Evolutionary conservation across 164 flowering plant species (phyloP).

Genomic region (Vitis labrusca): DNA sequence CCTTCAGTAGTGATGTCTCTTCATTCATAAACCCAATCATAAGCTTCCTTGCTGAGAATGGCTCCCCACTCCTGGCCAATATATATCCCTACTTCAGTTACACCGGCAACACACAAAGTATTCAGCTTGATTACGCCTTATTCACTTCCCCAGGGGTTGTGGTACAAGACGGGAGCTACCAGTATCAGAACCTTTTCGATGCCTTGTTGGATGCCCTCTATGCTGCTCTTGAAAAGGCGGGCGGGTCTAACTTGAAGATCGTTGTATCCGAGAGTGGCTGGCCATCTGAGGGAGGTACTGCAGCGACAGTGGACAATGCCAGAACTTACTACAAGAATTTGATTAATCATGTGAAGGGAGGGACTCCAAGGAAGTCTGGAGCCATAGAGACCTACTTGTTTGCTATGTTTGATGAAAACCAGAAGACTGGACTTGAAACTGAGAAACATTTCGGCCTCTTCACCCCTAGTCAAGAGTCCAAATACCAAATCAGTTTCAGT

Average conservation of each 20-base stretch:
- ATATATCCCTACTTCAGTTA: constrained; percentile 19
- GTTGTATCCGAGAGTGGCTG: constrained; percentile 43
- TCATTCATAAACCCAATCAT: constrained; percentile 7
- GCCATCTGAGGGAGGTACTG: constrained; percentile 26
- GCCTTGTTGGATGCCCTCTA: constrained; percentile 24
- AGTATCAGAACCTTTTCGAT: constrained; percentile 20
- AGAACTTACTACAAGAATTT: constrained; percentile 26
- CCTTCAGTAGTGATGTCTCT: neutral
- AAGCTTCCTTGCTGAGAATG: constrained; percentile 7
- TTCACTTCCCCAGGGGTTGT: constrained; percentile 6
- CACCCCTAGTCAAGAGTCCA: constrained; percentile 9
- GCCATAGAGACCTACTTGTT: constrained; percentile 36
- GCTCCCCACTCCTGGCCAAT: constrained; percentile 20
- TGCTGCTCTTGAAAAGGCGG: constrained; percentile 23
- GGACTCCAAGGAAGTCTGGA: constrained; percentile 34
- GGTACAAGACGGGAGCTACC: constrained; percentile 1
- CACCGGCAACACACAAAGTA: neutral
- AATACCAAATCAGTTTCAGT: constrained; percentile 19
- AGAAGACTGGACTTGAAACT: constrained; percentile 1
- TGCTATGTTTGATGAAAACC: constrained; percentile 43
- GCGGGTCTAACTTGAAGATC: constrained; percentile 16
- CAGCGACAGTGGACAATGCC: constrained; percentile 25
- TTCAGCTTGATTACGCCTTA: constrained; percentile 11
- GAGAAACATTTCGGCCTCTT: constrained; percentile 35
- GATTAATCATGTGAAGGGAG: constrained; percentile 27